Evolutionary conservation across 2,329 filamentous ascomycete genomes (phyloP), one percentile per base, ranked within the genome.

Genomic region (Fusarium tjaetaba): DNA sequence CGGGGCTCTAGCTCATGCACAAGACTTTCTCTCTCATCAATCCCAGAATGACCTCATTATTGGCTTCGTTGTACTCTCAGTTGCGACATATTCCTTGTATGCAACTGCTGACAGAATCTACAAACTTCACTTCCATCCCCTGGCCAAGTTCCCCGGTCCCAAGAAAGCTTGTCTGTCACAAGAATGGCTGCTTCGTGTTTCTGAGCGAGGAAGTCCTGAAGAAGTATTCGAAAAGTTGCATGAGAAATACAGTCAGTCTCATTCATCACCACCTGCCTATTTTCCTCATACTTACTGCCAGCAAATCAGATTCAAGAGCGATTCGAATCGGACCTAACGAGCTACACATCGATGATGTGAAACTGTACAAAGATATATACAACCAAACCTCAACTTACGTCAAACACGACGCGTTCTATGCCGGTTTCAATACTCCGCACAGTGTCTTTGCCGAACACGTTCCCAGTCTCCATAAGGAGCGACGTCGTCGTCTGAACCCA

Each of bases 251-350:
- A 38, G 55, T 58, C 10, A 46, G 41, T 58, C 14, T 34, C 11
- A 2, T 1, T 22, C 9, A 20, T 11, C 26, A 34, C 32, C 13
- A 14, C 32, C 28, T 3, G 3, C 4, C 9, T 5, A 13, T 1
- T n/a, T 7, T 30, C 14, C 2, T n/a, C n/a, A n/a, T n/a, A n/a
- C n/a, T n/a, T n/a, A n/a, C n/a, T n/a, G n/a, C n/a, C n/a, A n/a
- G n/a, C n/a, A n/a, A n/a, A n/a, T n/a, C n/a, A 58, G 30, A 58
- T 11, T 58, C 55, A 6, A 58, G 42, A 8, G 55, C 41, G 2
- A 46, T 58, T 6, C n/a, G 55, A 11, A 58, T 58, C 11, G 55
- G 11, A 3, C 41, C 55, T 8, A 58, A 46, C 24, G 55, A 58
- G 10, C 7, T 58, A 46, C 55, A 58, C 41, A 46, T 58, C 16